Conservation (phyloP, 2,329 filamentous ascomycete species). For the Tolypocladium pustulatum region DNA sequence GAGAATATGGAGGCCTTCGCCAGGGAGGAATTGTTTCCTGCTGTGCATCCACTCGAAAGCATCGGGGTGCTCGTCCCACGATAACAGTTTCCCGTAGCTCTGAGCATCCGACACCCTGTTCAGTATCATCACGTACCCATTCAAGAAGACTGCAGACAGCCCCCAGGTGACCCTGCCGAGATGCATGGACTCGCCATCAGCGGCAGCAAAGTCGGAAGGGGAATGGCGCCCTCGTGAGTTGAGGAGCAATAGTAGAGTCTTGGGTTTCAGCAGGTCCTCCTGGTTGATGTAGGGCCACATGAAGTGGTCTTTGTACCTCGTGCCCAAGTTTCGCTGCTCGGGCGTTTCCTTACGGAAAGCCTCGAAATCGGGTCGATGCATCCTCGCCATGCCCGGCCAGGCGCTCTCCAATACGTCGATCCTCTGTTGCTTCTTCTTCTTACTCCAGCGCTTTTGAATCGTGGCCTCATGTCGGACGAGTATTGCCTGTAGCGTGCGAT, state of each 20-base stretch:
- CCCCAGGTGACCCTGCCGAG: slow-evolving; percentile 15
- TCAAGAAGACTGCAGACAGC: slow-evolving; percentile 16
- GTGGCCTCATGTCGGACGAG: slow-evolving; percentile 38
- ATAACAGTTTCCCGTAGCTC: slow-evolving; percentile 25
- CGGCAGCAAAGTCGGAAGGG: slow-evolving; percentile 35
- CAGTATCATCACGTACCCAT: slow-evolving; percentile 23
- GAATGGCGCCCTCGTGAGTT: slow-evolving; percentile 37
- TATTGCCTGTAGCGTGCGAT: slow-evolving; percentile 26
- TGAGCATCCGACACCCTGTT: slow-evolving; percentile 13
- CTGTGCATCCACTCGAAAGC: slow-evolving; percentile 24
- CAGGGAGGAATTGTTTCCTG: slow-evolving; percentile 27
- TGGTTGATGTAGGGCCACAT: slow-evolving; percentile 47
- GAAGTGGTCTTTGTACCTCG: slow-evolving; percentile 22
- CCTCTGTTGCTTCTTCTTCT: slow-evolving; percentile 37
- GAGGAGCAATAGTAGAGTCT: slow-evolving; percentile 36
- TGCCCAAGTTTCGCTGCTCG: slow-evolving; percentile 6
- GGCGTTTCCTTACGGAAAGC: slow-evolving; percentile 16
- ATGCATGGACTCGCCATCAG: slow-evolving; percentile 27
- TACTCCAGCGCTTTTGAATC: slow-evolving; percentile 43
- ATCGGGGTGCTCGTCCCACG: slow-evolving; percentile 22
- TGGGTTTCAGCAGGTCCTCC: slow-evolving; percentile 38
- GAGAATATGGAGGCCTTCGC: slow-evolving; percentile 37
- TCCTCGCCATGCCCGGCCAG: slow-evolving; percentile 37
- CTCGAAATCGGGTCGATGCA: slow-evolving; percentile 41
- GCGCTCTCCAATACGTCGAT: slow-evolving; percentile 32